A percentile compares a stretch with the other conserved stretches of the same genome.
Conservation (phyloP, 1,139 yeast genomes). For the Neolecta irregularis region DNA sequence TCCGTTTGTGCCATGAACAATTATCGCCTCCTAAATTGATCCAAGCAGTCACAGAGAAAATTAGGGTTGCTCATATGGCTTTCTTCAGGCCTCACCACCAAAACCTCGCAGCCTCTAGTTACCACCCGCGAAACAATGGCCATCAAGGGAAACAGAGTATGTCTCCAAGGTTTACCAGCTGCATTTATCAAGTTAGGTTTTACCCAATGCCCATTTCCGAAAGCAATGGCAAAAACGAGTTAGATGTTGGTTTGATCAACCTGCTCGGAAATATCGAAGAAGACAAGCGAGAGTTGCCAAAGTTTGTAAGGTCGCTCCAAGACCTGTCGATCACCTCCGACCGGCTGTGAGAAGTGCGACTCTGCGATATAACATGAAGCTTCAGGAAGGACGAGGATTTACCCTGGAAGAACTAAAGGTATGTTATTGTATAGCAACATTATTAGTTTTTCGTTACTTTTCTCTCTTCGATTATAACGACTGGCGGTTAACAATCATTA, state of each 20-base stretch:
- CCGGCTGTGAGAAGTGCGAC: constrained; percentile 99
- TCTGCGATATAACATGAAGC: constrained; percentile 96
- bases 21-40: too few species aligned
- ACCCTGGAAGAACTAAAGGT: constrained; percentile 86
- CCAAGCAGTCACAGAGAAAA: too few species aligned
- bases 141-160: too few species aligned
- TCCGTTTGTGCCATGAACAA: too few species aligned
- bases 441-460: neutral
- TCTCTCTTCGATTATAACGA: too few species aligned
- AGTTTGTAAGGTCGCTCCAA: constrained; percentile 95
- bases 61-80: too few species aligned
- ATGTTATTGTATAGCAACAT: neutral
- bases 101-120: too few species aligned
- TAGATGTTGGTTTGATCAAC: constrained; percentile 98
- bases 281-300: constrained; percentile 85
- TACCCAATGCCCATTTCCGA: constrained; percentile 73
- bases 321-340: constrained; percentile 90
- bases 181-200: too few species aligned
- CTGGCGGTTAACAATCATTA: too few species aligned
- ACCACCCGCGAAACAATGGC: too few species aligned
- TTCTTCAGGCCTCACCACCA: too few species aligned
- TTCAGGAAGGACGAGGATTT: constrained; percentile 99
- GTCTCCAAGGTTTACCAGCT: too few species aligned
- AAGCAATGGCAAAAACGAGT: constrained; percentile 99
- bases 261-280: constrained; percentile 97